Conservation (phyloP, 2,329 filamentous ascomycete species). For the Davidsoniella australis region DNA sequence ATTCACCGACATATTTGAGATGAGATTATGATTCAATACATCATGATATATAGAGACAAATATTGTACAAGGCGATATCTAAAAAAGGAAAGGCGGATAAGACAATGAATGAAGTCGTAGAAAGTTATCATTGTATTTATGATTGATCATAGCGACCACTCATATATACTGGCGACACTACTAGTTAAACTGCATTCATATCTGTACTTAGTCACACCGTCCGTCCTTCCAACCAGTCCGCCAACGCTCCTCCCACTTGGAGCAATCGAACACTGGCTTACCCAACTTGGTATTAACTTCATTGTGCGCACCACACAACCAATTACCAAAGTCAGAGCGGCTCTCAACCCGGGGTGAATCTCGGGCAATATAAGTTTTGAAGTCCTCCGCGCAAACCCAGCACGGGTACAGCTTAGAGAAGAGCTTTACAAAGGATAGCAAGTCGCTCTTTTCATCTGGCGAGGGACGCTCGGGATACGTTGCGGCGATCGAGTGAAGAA, state of each 20-base stretch:
- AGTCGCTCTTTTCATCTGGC: conserved; percentile 52
- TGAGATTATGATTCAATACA: too few species aligned
- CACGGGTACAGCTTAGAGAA: conserved; percentile 87
- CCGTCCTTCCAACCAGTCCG: conserved; percentile 69
- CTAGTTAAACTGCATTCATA: not conserved
- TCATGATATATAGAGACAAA: too few species aligned
- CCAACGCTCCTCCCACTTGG: conserved; percentile 86
- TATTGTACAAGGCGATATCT: not conserved
- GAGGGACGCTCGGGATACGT: conserved; percentile 62
- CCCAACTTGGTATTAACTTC: conserved; percentile 79
- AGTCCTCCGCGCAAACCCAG: conserved; percentile 89
- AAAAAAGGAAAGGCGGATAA: not conserved
- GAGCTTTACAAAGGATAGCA: conserved; percentile 57
- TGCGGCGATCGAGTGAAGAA: conserved; percentile 82
- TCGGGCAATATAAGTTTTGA: conserved; percentile 60
- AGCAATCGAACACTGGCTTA: conserved; percentile 81
- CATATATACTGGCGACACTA: too few species aligned
- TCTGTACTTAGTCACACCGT: conserved; percentile 32
- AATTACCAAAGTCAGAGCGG: conserved; percentile 43
- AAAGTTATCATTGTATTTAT: not conserved
- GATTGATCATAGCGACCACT: too few species aligned
- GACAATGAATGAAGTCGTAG: not conserved
- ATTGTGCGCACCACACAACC: conserved; percentile 78
- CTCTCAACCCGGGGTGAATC: conserved; percentile 20
- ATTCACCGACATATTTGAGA: too few species aligned